Conservation (phyloP, 1,139 yeast genomes). For the Geotrichum restrictum region DNA sequence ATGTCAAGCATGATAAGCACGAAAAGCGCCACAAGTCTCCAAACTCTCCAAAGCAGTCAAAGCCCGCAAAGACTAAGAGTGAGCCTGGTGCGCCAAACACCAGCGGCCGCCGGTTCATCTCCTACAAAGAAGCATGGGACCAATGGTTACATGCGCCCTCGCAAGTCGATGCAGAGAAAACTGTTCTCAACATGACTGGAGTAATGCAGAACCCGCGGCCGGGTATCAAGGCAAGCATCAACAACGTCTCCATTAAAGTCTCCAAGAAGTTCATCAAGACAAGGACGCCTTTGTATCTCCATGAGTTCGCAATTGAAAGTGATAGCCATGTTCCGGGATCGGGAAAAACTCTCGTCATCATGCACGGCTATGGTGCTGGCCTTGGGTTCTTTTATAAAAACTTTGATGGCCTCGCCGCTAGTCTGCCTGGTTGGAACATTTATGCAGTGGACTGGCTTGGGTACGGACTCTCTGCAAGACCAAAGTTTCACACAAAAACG, state of each 20-base stretch:
- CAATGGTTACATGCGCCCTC: constrained; percentile 45
- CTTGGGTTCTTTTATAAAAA: constrained; percentile 75
- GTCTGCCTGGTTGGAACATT: constrained; percentile 35
- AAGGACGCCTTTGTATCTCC: constrained; percentile 48
- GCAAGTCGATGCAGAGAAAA: constrained; percentile 41
- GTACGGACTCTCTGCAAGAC: constrained; percentile 72
- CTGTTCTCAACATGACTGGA: constrained; percentile 49
- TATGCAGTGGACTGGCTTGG: constrained; percentile 76
- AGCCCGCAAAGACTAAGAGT: not conserved
- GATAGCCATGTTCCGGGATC: constrained; percentile 20
- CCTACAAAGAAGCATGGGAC: constrained; percentile 40
- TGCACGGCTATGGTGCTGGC: constrained; percentile 88
- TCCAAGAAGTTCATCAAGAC: constrained; percentile 51
- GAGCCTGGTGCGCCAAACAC: no score
- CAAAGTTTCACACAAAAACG: constrained; percentile 40
- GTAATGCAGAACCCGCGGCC: constrained; percentile 43
- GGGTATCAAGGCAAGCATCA: constrained; percentile 5
- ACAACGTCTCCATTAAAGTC: constrained; percentile 47
- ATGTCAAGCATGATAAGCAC: no score
- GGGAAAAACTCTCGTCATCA: constrained; percentile 46
- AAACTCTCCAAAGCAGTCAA: no score
- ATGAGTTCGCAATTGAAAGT: constrained; percentile 45
- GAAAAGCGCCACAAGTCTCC: no score
- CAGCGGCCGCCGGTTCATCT: constrained; percentile 13
- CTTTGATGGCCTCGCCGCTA: constrained; percentile 47